These are phyloP conservation scores for Colletotrichum simmondsii DNA, from an alignment of 2,329 filamentous ascomycete species.

Conservation along the genomic window DNA sequence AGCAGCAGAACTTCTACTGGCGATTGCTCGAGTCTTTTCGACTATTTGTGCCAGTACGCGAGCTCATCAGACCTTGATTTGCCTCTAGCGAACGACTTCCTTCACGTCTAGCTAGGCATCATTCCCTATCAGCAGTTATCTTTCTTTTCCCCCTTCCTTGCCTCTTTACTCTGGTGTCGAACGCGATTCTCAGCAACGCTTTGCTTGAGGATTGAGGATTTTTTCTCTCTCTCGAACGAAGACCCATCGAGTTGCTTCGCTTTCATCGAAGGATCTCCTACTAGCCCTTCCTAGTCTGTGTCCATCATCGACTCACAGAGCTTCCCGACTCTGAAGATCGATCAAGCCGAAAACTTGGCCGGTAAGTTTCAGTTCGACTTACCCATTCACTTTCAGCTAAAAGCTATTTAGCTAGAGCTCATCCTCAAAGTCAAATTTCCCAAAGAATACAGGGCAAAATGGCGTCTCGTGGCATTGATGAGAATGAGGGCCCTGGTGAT, in stretches of 20 bases:
- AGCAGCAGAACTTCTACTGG: not conserved
- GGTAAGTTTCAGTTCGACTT: not conserved
- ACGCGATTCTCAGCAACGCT: not conserved
- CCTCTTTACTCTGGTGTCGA: not conserved
- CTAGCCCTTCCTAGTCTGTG: not conserved
- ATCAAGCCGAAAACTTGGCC: not conserved
- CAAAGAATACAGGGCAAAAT: slow-evolving; percentile 1
- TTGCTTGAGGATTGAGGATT: not conserved
- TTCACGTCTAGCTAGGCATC: not conserved
- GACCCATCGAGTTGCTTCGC: not conserved
- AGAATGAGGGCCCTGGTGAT: not conserved
- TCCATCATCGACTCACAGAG: not conserved
- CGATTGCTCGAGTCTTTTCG: not conserved
- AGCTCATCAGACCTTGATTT: not conserved
- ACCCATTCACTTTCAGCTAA: not conserved
- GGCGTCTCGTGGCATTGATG: not conserved
- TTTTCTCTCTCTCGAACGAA: not conserved
- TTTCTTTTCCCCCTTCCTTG: not conserved
- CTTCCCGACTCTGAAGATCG: not conserved
- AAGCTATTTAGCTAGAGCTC: not conserved
- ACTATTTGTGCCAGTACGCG: not conserved
- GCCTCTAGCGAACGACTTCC: not conserved
- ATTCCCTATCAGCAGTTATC: not conserved
- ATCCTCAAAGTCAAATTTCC: not conserved
- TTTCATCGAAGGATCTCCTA: not conserved